Conservation (phyloP, 176 grass and related monocot species). For the bread wheat (Triticum aestivum) region DNA sequence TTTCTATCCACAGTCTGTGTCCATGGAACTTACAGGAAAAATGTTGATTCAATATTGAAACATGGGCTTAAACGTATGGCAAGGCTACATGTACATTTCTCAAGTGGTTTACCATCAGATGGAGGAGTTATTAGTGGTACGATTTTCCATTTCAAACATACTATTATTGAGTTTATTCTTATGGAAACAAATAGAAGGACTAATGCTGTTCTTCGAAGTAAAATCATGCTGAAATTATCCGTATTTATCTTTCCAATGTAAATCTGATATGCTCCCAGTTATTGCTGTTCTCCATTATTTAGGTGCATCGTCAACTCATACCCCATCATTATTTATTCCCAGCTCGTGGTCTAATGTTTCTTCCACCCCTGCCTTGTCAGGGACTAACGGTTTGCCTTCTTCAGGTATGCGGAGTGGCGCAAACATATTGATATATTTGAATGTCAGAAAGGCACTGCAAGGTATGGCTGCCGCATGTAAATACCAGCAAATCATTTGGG, state of each 20-base stretch:
- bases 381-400: not conserved
- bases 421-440: slow-evolving; percentile 86
- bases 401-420: slow-evolving; percentile 70
- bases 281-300: not conserved
- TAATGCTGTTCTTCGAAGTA: not conserved
- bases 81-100: slow-evolving; percentile 91
- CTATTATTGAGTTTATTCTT: slow-evolving; percentile 4
- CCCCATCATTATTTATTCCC: not conserved
- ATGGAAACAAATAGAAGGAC: not conserved
- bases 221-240: not conserved
- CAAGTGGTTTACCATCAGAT: slow-evolving; percentile 71
- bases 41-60: slow-evolving; percentile 73
- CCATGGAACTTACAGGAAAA: slow-evolving; percentile 80
- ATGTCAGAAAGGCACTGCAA: slow-evolving; percentile 68
- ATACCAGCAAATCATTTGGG: not conserved
- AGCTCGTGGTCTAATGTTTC: not conserved
- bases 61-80: slow-evolving; percentile 72
- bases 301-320: not conserved
- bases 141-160: slow-evolving; percentile 7
- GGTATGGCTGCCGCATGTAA: slow-evolving; percentile 36
- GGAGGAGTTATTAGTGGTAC: slow-evolving; percentile 78
- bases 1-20: slow-evolving; percentile 64
- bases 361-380: not conserved
- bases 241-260: not conserved
- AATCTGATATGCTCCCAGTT: not conserved